Percentiles rank a stretch among this genome's conserved stretches.
Conservation (phyloP, 257 asterid species). For the Apocynum venetum region DNA sequence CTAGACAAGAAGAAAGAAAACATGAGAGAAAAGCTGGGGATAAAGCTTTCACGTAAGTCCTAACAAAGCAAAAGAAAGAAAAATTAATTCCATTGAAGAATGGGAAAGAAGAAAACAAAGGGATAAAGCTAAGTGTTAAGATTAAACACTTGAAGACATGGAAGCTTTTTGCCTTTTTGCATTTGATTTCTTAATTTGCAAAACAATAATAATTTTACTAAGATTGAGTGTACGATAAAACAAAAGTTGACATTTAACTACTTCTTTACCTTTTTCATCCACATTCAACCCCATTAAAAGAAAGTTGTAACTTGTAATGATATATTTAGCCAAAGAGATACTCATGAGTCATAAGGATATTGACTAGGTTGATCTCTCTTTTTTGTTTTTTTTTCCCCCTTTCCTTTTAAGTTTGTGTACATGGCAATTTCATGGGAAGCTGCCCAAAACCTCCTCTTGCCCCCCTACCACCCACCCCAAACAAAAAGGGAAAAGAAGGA, state of each 20-base stretch:
- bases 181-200: constrained; percentile 8
- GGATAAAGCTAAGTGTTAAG: constrained; percentile 1
- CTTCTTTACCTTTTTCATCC: constrained; percentile 7
- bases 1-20: not conserved
- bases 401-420: too few relatives aligned
- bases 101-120: constrained; percentile 28
- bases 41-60: not conserved
- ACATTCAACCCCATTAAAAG: not conserved
- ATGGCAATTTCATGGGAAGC: too few relatives aligned
- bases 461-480: too few relatives aligned
- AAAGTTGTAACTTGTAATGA: too few relatives aligned
- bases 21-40: not conserved
- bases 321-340: too few relatives aligned
- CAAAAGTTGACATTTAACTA: constrained; percentile 17
- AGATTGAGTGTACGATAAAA: constrained; percentile 3
- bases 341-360: too few relatives aligned
- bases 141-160: constrained; percentile 12
- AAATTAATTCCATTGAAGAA: constrained; percentile 35
- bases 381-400: too few relatives aligned
- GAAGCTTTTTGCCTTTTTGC: constrained; percentile 18
- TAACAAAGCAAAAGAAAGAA: constrained; percentile 40
- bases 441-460: too few relatives aligned
- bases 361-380: too few relatives aligned
- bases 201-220: not conserved
- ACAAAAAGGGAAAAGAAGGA: too few relatives aligned